These are phyloP conservation scores for Pseudonitzschia multiseries DNA, from an alignment of 108 stramenopile genomes.

Conservation along the genomic window DNA sequence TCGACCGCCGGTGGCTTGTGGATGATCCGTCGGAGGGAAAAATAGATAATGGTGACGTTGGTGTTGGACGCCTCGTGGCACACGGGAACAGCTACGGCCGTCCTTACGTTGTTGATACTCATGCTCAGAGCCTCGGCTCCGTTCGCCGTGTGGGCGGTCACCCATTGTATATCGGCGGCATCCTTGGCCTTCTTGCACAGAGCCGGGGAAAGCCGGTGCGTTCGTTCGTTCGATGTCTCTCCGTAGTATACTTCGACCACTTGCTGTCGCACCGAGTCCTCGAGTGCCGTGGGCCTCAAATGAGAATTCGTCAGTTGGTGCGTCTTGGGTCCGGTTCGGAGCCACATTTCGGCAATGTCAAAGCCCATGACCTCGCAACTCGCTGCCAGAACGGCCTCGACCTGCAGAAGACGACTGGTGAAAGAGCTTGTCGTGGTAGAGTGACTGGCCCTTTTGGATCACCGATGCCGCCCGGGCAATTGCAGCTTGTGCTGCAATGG, in stretches of 20 bases:
- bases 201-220: conserved; percentile 83
- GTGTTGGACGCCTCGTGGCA: conserved; percentile 79
- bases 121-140: conserved; percentile 79
- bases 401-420: conserved; percentile 52
- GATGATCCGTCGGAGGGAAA: conserved; percentile 80
- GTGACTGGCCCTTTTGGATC: conserved; percentile 30
- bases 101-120: conserved; percentile 79
- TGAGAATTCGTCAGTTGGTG: conserved; percentile 89
- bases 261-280: conserved; percentile 71
- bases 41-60: conserved; percentile 87
- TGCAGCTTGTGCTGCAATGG: conserved; percentile 29
- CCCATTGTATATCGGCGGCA: conserved; percentile 85
- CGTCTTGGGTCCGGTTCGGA: conserved; percentile 89
- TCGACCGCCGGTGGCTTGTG: conserved; percentile 81
- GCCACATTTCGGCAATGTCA: conserved; percentile 94
- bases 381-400: conserved; percentile 75
- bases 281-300: conserved; percentile 75
- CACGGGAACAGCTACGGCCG: conserved; percentile 89
- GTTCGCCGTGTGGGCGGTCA: conserved; percentile 67
- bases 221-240: conserved; percentile 64
- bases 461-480: conserved; percentile 27
- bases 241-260: conserved; percentile 91
- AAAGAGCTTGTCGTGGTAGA: conserved; percentile 55
- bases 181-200: conserved; percentile 90
- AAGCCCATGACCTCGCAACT: conserved; percentile 82